Evolutionary conservation across 257 asterid species (phyloP).

Genomic region (Striga asiatica): DNA sequence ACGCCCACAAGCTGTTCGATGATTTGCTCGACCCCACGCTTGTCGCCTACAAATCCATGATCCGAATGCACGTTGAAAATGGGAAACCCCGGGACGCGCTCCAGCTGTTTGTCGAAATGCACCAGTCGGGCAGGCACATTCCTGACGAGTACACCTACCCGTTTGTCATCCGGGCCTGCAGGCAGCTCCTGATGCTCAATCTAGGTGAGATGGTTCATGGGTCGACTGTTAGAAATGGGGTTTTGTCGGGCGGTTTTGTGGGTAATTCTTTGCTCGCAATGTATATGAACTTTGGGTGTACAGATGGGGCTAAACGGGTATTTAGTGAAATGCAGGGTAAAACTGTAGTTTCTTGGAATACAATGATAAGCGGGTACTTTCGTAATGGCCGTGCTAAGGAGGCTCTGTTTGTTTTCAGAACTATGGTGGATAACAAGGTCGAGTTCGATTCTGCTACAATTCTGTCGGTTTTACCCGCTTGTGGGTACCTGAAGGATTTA

Average conservation of each 20-base stretch:
- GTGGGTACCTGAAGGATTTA: constrained; percentile 54
- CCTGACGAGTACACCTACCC: constrained; percentile 63
- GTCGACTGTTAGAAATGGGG: constrained; percentile 48
- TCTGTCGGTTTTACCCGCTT: constrained; percentile 76
- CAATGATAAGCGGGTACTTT: constrained; percentile 77
- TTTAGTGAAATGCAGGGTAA: constrained; percentile 46
- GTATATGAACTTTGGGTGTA: constrained; percentile 79
- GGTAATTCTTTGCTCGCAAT: constrained; percentile 78
- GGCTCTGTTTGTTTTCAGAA: constrained; percentile 43
- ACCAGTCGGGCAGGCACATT: constrained; percentile 20
- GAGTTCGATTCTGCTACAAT: constrained; percentile 66
- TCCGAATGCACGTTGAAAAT: constrained; percentile 47
- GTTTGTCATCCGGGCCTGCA: constrained; percentile 66
- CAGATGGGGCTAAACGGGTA: constrained; percentile 43
- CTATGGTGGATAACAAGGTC: constrained; percentile 39
- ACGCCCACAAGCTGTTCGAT: constrained; percentile 56
- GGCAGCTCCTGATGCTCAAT: constrained; percentile 40
- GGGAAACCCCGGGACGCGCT: constrained; percentile 50
- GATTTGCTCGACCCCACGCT: constrained; percentile 46
- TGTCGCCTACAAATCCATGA: constrained; percentile 52
- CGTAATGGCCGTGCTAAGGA: constrained; percentile 41
- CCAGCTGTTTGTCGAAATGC: constrained; percentile 57
- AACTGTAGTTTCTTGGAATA: constrained; percentile 73
- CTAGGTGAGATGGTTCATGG: constrained; percentile 61
- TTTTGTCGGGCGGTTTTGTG: constrained; percentile 31